phyloP scores from a whole-genome alignment of 306 rosid genomes.

The Rubus idaeus region DNA sequence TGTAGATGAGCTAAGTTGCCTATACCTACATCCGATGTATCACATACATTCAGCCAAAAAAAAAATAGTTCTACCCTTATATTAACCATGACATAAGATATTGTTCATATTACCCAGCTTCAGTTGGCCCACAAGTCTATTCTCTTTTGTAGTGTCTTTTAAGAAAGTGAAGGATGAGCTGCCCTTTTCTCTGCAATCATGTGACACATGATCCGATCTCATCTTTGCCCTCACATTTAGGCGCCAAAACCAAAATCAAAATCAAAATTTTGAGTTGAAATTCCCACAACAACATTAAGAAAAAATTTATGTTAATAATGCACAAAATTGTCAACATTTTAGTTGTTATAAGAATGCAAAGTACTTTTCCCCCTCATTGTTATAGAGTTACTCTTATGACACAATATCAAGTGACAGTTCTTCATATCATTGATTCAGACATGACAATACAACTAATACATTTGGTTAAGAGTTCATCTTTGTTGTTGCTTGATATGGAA shows the following conservation, averaged over 20 bases:
- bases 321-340: constrained; percentile 20
- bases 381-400: too few species aligned
- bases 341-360: too few species aligned
- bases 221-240: constrained; percentile 14
- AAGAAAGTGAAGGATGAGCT: background rate
- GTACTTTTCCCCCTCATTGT: too few species aligned
- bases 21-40: background rate
- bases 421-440: too few species aligned
- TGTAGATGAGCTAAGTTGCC: background rate
- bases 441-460: too few species aligned
- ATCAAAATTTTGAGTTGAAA: background rate
- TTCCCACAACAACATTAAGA: constrained; percentile 12
- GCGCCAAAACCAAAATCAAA: constrained; percentile 6
- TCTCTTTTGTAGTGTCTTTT: background rate
- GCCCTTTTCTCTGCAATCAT: background rate
- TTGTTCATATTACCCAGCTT: background rate
- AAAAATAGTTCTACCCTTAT: background rate
- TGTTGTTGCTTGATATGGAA: too few species aligned
- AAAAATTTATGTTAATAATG: background rate
- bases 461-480: too few species aligned
- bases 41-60: background rate
- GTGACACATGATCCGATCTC: background rate
- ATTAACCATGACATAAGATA: background rate
- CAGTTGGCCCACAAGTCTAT: background rate
- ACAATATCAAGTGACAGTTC: too few species aligned